phyloP scores from a whole-genome alignment of 2,329 filamentous ascomycete species.

The Cercospora canescens region DNA sequence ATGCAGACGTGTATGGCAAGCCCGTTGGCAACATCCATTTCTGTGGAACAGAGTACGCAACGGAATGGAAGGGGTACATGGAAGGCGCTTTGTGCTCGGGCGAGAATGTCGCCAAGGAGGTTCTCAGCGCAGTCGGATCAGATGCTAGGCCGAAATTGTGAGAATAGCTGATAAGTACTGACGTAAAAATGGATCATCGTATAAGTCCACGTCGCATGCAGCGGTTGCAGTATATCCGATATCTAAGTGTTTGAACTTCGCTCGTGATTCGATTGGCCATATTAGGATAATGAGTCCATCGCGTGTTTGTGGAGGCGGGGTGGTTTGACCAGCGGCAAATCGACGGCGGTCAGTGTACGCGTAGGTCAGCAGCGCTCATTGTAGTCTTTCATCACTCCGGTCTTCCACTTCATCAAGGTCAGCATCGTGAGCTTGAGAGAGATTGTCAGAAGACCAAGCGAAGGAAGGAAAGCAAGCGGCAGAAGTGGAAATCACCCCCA shows the following conservation, averaged over 20 bases:
- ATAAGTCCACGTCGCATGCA: not conserved
- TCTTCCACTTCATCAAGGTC: not conserved
- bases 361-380: not conserved
- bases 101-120: slow-evolving; percentile 6
- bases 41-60: slow-evolving; percentile 11
- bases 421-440: not conserved
- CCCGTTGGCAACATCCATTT: slow-evolving; percentile 12
- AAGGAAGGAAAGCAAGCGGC: not conserved
- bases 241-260: not conserved
- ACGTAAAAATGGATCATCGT: not conserved
- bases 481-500: not conserved
- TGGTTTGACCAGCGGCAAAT: slow-evolving; percentile 3
- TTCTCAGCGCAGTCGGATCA: not conserved
- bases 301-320: not conserved
- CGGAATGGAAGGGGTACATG: slow-evolving; percentile 18
- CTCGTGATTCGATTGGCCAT: not conserved
- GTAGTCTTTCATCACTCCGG: not conserved
- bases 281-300: slow-evolving; percentile 6
- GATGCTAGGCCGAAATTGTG: slow-evolving; percentile 1
- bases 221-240: not conserved
- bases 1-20: slow-evolving; percentile 8
- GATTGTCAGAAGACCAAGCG: not conserved
- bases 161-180: not conserved
- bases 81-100: slow-evolving; percentile 14
- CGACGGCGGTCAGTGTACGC: not conserved